These are phyloP conservation scores for Whalleya microplaca DNA, from an alignment of 2,329 filamentous ascomycete genomes.

Conservation along the genomic window DNA sequence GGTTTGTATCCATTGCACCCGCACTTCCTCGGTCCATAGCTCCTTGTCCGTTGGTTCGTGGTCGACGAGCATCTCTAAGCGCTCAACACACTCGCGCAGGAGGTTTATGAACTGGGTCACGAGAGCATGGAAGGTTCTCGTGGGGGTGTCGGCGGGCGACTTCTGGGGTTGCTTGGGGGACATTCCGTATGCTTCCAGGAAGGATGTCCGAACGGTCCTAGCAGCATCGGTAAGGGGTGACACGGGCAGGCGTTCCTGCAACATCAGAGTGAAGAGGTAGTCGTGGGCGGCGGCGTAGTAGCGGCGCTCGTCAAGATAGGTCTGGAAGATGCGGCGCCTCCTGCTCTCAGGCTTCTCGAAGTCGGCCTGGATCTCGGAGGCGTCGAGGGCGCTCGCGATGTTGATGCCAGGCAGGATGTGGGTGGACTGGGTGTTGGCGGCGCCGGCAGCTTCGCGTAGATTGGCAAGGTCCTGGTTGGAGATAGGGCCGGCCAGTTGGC, in stretches of 20 bases:
- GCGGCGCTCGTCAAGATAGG: conserved; percentile 73
- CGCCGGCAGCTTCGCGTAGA: conserved; percentile 73
- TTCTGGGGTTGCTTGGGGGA: conserved; percentile 35
- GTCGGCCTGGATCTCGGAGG: conserved; percentile 57
- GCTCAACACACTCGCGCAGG: conserved; percentile 52
- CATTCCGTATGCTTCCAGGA: conserved; percentile 38
- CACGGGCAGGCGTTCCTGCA: conserved; percentile 42
- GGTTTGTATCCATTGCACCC: conserved; percentile 36
- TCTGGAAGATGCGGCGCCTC: conserved; percentile 68
- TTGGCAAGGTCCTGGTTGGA: conserved; percentile 79
- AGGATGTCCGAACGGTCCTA: conserved; percentile 34
- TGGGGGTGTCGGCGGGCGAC: conserved; percentile 32
- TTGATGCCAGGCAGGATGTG: conserved; percentile 59
- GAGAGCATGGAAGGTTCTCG: conserved; percentile 47
- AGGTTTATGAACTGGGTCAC: conserved; percentile 53
- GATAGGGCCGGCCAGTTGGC: conserved; percentile 70
- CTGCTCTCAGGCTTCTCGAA: conserved; percentile 68
- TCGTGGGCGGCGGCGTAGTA: conserved; percentile 69
- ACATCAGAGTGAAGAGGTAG: conserved; percentile 53
- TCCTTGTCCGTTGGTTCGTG: conserved; percentile 53
- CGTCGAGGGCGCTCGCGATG: conserved; percentile 50
- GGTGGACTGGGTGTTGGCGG: conserved; percentile 62
- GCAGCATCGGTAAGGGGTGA: conserved; percentile 32
- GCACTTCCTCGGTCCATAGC: conserved; percentile 31
- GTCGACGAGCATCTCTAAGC: conserved; percentile 53